These are phyloP conservation scores for Serendipita indica DNA, from an alignment of 768 basidiomycete species.

Conservation along the genomic window DNA sequence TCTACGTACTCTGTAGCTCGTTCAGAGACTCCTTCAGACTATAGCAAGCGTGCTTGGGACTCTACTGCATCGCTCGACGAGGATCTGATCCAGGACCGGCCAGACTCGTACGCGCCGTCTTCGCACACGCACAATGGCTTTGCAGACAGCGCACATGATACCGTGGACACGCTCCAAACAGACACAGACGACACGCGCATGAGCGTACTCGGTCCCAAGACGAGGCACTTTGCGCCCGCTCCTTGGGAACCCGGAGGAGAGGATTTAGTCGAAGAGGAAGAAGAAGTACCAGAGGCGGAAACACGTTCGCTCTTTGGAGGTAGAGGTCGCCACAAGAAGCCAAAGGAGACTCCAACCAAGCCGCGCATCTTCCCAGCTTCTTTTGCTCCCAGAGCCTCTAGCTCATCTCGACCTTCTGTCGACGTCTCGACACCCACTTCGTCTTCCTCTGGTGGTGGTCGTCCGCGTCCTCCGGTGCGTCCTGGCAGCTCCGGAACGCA, in stretches of 20 bases:
- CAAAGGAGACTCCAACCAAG: background rate
- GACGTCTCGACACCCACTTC: background rate
- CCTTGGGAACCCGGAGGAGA: conserved; percentile 63
- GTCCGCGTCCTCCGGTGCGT: background rate
- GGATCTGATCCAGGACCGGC: conserved; percentile 3
- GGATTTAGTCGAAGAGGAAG: conserved; percentile 27
- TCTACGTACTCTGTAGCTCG: conserved; percentile 9
- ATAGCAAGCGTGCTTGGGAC: conserved; percentile 4
- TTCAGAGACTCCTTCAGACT: conserved; percentile 5
- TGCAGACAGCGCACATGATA: background rate
- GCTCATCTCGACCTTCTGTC: background rate
- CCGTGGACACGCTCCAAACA: background rate
- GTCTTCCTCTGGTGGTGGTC: background rate
- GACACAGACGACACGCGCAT: conserved; percentile 26
- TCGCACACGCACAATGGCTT: background rate
- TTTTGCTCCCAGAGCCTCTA: conserved; percentile 8
- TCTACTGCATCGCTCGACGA: conserved; percentile 1
- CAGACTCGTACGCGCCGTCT: background rate
- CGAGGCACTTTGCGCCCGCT: conserved; percentile 65
- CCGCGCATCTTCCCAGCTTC: conserved; percentile 4
- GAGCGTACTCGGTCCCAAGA: conserved; percentile 67
- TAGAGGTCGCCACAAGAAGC: background rate
- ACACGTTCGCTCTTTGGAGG: conserved; percentile 6
- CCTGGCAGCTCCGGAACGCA: background rate
- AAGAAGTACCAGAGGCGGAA: conserved; percentile 18